Conservation (phyloP, 306 rosid species). For the Dalbergia cultrata region DNA sequence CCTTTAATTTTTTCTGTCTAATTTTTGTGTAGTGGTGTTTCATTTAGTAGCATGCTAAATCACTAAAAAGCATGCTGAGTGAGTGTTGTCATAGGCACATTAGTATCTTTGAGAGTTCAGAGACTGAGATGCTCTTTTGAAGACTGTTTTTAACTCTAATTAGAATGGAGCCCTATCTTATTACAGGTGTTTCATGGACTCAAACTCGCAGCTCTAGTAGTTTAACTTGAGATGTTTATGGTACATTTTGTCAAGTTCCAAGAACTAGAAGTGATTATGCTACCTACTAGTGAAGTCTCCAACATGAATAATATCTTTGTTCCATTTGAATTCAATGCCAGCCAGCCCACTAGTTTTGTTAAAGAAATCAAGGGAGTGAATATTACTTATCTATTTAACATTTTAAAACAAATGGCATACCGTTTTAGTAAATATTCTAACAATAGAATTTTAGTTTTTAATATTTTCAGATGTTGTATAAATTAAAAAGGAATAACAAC, state of each 20-base stretch:
- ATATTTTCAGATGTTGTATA: too few relatives aligned
- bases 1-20: not conserved
- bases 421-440: too few relatives aligned
- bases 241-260: not conserved
- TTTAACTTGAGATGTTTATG: constrained; percentile 14
- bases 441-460: too few relatives aligned
- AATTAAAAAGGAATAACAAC: too few relatives aligned
- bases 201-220: not conserved
- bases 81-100: not conserved
- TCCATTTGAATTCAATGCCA: not conserved
- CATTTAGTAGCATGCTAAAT: constrained; percentile 23
- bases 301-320: not conserved
- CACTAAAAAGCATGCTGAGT: constrained; percentile 23
- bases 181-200: constrained; percentile 18
- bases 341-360: not conserved
- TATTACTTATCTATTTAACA: too few relatives aligned
- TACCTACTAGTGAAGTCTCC: not conserved
- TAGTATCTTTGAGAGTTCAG: not conserved
- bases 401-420: too few relatives aligned
- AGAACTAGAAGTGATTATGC: not conserved
- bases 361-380: too few relatives aligned
- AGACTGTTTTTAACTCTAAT: constrained; percentile 24
- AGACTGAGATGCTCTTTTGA: constrained; percentile 14
- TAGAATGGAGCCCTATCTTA: constrained; percentile 24
- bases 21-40: constrained; percentile 5